Percentiles rank a stretch among this genome's conserved stretches.
These are phyloP conservation scores for Aurinia saxatilis DNA, from an alignment of 345 rosid species.

Conservation along the genomic window DNA sequence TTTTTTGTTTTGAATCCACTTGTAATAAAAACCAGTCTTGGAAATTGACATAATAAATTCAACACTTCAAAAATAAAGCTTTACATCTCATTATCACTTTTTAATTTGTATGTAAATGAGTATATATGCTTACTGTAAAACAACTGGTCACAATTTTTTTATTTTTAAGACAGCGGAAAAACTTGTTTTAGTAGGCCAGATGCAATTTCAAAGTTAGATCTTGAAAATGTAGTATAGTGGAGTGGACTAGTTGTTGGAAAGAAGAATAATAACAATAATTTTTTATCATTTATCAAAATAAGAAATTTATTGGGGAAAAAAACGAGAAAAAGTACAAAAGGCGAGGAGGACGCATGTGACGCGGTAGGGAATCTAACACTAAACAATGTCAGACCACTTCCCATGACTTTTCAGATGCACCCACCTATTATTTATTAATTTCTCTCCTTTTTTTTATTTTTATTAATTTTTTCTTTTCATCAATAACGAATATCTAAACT, in stretches of 20 bases:
- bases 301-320: no score
- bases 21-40: no score
- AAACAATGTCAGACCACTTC: constrained; percentile 25
- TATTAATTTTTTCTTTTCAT: background rate
- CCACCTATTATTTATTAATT: constrained; percentile 24
- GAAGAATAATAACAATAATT: background rate
- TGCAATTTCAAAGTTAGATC: background rate
- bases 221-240: background rate
- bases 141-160: no score
- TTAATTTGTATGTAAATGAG: no score
- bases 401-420: constrained; percentile 27
- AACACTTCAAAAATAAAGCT: no score
- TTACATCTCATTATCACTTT: no score
- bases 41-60: no score
- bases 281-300: no score
- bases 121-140: no score
- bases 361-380: constrained; percentile 33
- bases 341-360: constrained; percentile 32
- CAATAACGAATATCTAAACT: constrained; percentile 20
- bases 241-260: constrained; percentile 23
- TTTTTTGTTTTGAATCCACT: no score
- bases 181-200: constrained; percentile 12
- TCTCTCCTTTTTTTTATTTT: background rate
- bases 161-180: no score
- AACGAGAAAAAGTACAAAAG: constrained; percentile 5